These are phyloP conservation scores for Petunia secreta DNA, from an alignment of 257 asterid genomes.

Conservation along the genomic window DNA sequence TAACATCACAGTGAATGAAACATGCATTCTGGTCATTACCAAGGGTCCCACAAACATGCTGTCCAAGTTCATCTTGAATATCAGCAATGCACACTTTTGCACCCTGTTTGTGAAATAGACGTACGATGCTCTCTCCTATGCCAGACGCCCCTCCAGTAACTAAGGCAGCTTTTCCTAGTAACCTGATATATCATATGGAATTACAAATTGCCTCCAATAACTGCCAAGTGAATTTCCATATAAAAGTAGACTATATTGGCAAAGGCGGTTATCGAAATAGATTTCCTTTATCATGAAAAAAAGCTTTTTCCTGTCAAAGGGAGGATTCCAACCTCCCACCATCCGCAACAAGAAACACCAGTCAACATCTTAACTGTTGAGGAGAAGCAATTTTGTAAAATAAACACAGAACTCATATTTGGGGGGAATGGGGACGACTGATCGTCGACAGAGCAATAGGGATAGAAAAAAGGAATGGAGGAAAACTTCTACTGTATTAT, in stretches of 20 bases:
- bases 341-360: slow-evolving; percentile 6
- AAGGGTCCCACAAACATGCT: slow-evolving; percentile 47
- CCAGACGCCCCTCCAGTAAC: slow-evolving; percentile 96
- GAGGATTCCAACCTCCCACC: not conserved
- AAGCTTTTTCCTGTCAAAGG: not conserved
- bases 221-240: not conserved
- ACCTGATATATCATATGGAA: slow-evolving; percentile 43
- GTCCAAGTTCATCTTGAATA: slow-evolving; percentile 63
- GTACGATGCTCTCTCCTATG: slow-evolving; percentile 88
- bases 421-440: not conserved
- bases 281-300: slow-evolving; percentile 11
- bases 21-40: slow-evolving; percentile 33
- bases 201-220: not conserved
- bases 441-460: not conserved
- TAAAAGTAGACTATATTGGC: not conserved
- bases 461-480: not conserved
- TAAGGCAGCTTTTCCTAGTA: slow-evolving; percentile 79
- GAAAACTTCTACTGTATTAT: not conserved
- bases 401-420: not conserved
- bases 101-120: slow-evolving; percentile 72
- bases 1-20: slow-evolving; percentile 73
- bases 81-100: slow-evolving; percentile 84
- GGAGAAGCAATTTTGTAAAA: not conserved
- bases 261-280: not conserved
- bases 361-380: slow-evolving; percentile 1